Base-by-base conservation (phyloP, 108 stramenopile genomes). In the Parmales sp. region DNA sequence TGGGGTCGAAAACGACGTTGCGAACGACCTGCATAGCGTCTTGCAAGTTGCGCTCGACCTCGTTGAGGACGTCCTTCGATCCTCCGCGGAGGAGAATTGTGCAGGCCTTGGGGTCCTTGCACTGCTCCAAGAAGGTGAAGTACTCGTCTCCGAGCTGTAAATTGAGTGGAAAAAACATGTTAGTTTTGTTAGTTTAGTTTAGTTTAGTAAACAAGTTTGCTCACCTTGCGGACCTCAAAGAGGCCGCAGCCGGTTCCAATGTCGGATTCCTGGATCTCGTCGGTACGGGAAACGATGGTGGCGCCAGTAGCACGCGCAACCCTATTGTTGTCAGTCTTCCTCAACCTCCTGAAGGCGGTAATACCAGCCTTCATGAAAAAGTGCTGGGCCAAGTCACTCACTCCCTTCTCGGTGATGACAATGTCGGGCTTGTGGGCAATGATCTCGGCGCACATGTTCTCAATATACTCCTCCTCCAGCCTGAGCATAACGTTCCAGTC, bases 11-110 rank as follows among this genome's bases (percentile, higher is more conserved):
- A 23, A 99, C 94, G 44, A 98, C 90, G 79, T 99, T 99, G 3
- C 96, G 86, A 49, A 97, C 96, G 25, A 99, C 97, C 78, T 96
- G 95, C 96, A 99, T 97, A 71, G 99, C 99, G 86, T 99, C 99
- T 64, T 89, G 87, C 50, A 99, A 76, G 73, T 97, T 99, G 45
- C 99, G 85, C 79, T 99, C 99, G 48, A 99, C 82, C 86, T 99
- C 99, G 80, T 98, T 98, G 66, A 99, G 81, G 1, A 99, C 97
- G 78, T 99, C 99, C 79, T 98, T 98, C 69, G 89, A 90, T 45
- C 96, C 99, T 34, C 99, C 99, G 37, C 99, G 87, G 25, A 99
- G 84, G 29, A 99, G 76, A 38, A 99, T 80, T 1, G 99, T 98
- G 76, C 99, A 99, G 6, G 99, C 97, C 84, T 98, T 97, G 64